Conservation (phyloP, 2,329 filamentous ascomycete genomes). For the Didymosphaeria variabile region DNA sequence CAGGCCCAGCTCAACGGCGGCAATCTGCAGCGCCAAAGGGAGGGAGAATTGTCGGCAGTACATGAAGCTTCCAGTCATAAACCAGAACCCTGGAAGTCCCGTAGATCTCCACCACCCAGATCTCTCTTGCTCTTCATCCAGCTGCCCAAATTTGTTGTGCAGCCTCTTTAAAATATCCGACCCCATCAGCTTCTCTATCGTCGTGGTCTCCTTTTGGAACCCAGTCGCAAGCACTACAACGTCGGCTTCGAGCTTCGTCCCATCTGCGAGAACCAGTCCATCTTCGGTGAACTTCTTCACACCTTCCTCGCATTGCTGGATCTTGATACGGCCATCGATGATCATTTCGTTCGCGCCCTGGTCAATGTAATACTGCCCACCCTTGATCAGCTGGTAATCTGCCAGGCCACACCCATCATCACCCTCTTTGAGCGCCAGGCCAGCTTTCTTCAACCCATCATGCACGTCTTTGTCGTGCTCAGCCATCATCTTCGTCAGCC, state of each 20-base stretch:
- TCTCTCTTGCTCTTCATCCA: neutral
- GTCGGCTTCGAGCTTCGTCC: neutral
- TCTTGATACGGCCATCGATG: neutral
- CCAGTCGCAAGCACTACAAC: neutral
- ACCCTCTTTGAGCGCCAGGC: neutral
- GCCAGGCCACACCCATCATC: neutral
- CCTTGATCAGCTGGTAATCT: neutral
- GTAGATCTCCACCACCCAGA: neutral
- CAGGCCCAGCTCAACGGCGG: neutral
- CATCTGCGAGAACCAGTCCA: neutral
- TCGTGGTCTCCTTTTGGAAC: neutral
- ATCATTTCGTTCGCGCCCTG: neutral
- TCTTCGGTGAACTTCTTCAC: neutral
- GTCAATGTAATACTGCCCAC: neutral
- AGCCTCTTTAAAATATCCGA: neutral
- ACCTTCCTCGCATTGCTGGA: neutral
- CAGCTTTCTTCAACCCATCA: neutral
- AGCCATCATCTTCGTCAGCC: neutral
- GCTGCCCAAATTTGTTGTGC: neutral
- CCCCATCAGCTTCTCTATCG: neutral
- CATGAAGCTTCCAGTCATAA: neutral
- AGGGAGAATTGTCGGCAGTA: neutral
- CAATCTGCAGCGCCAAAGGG: neutral
- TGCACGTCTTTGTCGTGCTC: neutral
- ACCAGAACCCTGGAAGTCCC: neutral